Percentiles rank a stretch among this genome's conserved stretches.
Evolutionary conservation across 257 asterid species (phyloP).

Genomic region (Schizonepeta tenuifolia): DNA sequence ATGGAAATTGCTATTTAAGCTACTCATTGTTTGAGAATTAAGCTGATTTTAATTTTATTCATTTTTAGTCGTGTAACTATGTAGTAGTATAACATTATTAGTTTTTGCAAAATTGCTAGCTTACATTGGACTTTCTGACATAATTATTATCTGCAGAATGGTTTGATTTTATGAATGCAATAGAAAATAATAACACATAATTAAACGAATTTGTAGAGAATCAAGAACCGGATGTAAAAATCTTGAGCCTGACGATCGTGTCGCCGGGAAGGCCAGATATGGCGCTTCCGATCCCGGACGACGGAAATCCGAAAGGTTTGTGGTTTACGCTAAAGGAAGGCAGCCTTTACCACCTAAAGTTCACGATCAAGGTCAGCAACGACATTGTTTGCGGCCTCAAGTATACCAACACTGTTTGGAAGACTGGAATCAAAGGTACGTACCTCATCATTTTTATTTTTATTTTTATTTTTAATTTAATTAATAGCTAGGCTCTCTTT

Average conservation of each 20-base stretch:
- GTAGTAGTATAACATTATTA: too few species aligned
- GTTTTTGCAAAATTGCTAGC: too few species aligned
- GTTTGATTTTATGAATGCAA: too few species aligned
- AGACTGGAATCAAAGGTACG: conserved; percentile 52
- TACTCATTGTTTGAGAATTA: too few species aligned
- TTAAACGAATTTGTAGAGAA: conserved; percentile 35
- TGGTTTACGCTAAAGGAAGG: conserved; percentile 67
- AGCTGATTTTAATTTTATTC: too few species aligned
- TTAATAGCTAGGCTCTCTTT: not conserved
- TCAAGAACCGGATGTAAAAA: conserved; percentile 56
- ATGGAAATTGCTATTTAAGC: too few species aligned
- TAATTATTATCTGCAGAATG: too few species aligned
- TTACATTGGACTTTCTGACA: too few species aligned
- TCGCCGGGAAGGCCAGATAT: conserved; percentile 42
- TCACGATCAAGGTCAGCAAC: conserved; percentile 49
- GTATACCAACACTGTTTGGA: conserved; percentile 57
- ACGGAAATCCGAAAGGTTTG: conserved; percentile 50
- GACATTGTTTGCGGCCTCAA: conserved; percentile 61
- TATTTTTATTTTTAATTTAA: too few species aligned
- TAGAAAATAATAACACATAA: too few species aligned
- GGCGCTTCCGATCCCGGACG: conserved; percentile 46
- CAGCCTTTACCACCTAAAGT: conserved; percentile 43
- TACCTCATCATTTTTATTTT: not conserved
- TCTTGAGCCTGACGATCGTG: conserved; percentile 45
- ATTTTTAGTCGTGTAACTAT: too few species aligned